Percentiles rank a stretch among this genome's conserved stretches.
Conservation (phyloP, 257 asterid species). For the Gentiana macrophylla region DNA sequence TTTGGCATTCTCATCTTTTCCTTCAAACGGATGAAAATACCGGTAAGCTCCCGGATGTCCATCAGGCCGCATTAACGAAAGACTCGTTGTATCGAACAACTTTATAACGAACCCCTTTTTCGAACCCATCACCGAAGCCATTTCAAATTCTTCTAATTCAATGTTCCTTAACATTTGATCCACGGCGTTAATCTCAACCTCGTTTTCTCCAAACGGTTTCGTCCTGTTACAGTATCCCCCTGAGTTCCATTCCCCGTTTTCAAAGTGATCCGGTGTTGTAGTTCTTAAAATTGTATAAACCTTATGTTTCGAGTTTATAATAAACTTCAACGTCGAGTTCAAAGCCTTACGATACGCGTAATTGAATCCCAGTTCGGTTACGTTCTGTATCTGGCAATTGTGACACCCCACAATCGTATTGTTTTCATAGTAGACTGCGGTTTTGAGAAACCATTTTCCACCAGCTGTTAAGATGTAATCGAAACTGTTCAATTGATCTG, state of each 20-base stretch:
- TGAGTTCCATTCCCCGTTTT: constrained; percentile 59
- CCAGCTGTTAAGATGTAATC: constrained; percentile 50
- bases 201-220: constrained; percentile 38
- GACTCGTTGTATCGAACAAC: constrained; percentile 41
- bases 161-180: constrained; percentile 32
- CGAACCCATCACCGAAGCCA: constrained; percentile 17
- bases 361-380: constrained; percentile 43
- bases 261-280: constrained; percentile 61
- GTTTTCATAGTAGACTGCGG: constrained; percentile 53
- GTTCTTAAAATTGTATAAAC: constrained; percentile 39
- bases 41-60: constrained; percentile 77
- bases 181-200: constrained; percentile 18
- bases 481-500: constrained; percentile 29
- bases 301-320: constrained; percentile 23
- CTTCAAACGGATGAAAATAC: constrained; percentile 52
- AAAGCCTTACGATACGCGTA: constrained; percentile 51
- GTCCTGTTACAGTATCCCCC: constrained; percentile 73
- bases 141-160: constrained; percentile 49
- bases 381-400: constrained; percentile 43
- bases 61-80: constrained; percentile 61
- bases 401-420: constrained; percentile 56
- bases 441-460: constrained; percentile 74
- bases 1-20: constrained; percentile 30
- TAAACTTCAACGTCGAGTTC: constrained; percentile 29
- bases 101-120: constrained; percentile 18